Percentiles rank a stretch among this genome's conserved stretches.
These are phyloP conservation scores for Erysimum cheiri DNA, from an alignment of 441 rosid genomes.

Conservation along the genomic window DNA sequence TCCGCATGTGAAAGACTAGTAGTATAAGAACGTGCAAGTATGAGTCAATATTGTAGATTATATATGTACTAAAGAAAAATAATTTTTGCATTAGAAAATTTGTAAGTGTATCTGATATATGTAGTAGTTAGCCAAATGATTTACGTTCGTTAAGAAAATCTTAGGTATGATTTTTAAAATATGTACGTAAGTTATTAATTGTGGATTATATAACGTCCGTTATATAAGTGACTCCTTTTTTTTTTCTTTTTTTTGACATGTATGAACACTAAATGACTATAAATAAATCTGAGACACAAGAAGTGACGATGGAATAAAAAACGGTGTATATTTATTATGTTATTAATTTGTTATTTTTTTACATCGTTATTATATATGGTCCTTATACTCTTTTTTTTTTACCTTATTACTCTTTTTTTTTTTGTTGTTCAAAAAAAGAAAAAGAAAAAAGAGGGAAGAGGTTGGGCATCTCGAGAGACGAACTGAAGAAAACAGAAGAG, in stretches of 20 bases:
- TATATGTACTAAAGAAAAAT: background rate
- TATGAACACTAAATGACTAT: background rate
- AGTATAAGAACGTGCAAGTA: slow-evolving; percentile 1
- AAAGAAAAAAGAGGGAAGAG: slow-evolving; percentile 14
- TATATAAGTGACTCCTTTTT: background rate
- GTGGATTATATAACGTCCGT: background rate
- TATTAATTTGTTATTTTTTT: too few species aligned
- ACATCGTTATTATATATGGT: too few species aligned
- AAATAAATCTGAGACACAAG: background rate
- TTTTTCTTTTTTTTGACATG: too few species aligned
- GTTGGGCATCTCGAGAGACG: slow-evolving; percentile 42
- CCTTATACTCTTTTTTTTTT: too few species aligned
- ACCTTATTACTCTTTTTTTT: too few species aligned
- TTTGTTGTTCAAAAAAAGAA: too few species aligned
- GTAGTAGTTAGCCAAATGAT: background rate
- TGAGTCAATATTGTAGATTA: background rate
- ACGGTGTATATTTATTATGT: background rate
- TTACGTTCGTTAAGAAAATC: background rate
- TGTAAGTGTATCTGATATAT: background rate
- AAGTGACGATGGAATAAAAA: background rate
- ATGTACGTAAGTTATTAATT: background rate
- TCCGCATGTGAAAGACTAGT: slow-evolving; percentile 11
- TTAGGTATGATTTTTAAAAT: background rate
- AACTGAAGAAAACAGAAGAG: slow-evolving; percentile 42
- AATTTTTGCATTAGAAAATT: background rate